Base-by-base conservation (phyloP, 331 rosid species). In the Quercus tomentella region DNA sequence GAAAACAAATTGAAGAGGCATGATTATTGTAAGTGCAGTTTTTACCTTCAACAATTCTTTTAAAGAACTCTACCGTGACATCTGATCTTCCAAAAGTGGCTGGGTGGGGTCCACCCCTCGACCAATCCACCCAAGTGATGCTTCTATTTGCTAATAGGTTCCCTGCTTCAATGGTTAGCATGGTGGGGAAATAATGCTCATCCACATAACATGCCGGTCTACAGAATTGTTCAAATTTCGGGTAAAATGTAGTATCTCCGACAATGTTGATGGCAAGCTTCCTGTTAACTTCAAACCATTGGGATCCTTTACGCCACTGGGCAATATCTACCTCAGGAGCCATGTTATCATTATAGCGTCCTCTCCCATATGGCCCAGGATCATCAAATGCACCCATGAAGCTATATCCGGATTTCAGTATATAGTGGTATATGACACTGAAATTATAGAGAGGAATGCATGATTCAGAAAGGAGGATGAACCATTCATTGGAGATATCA, bases 41-140 rank as follows among this genome's bases (percentile, higher is more conserved):
- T 20, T 79, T 85, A 71, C 85, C 84, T 18, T n/a, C 66, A 0
- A 65, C 71, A 76, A 89, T 57, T 73, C 97, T 60, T 12, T 61
- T 55, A 71, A 93, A 76, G 75, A 96, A 91, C 37, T 88, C 93
- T 55, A 83, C 82, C 0, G 82, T 88, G 12, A 96, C 84, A 61
- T 96, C 98, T 1, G 80, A 25, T 61, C 81, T 66, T 70, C 99
- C 98, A 18, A 96, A 96, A 2, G 94, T 94, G 2, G 96, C 99
- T 0, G 99, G 99, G 86, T 95, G 99, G 56, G 99, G 76, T 11
- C 99, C 99, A 6, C 98, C 99, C 77, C 98, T 83, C 0, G 99
- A 95, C 99, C 99, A 95, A 70, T 95, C 98, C 78, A 93, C 97
- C 97, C 97, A 93, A 22, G 99, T 95, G 73, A 95, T 21, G 90